phyloP scores from a whole-genome alignment of 108 stramenopile genomes.

The Cyclotella sp. region DNA sequence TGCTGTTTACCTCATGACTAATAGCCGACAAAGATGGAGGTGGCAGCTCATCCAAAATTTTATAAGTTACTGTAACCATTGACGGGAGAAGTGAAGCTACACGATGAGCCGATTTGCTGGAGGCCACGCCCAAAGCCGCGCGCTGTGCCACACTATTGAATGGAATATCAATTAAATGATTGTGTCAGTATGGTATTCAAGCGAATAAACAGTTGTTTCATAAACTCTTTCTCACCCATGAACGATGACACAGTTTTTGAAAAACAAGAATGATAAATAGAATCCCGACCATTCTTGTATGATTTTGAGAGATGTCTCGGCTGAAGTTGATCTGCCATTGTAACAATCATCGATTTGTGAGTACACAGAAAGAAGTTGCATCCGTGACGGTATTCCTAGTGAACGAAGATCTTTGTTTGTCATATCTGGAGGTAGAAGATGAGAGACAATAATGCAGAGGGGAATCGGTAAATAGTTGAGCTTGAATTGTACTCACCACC shows the following conservation, averaged over 20 bases:
- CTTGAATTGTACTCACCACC: slow-evolving; percentile 36
- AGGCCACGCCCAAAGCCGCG: slow-evolving; percentile 81
- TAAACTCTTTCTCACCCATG: slow-evolving; percentile 67
- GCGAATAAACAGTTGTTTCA: background rate
- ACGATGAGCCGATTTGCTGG: slow-evolving; percentile 71
- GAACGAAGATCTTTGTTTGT: slow-evolving; percentile 45
- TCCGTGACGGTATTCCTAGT: slow-evolving; percentile 76
- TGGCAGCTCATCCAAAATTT: slow-evolving; percentile 57
- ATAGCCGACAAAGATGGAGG: slow-evolving; percentile 28
- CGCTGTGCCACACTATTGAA: slow-evolving; percentile 77
- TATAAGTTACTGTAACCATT: slow-evolving; percentile 60
- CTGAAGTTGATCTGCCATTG: background rate
- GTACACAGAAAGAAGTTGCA: slow-evolving; percentile 63
- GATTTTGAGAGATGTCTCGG: slow-evolving; percentile 4
- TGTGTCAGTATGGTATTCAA: background rate
- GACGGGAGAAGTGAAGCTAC: slow-evolving; percentile 76
- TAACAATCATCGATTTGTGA: slow-evolving; percentile 25
- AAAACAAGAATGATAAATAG: slow-evolving; percentile 88
- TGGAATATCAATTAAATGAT: too few species aligned
- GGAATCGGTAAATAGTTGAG: background rate
- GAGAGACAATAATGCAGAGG: background rate
- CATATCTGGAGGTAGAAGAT: background rate
- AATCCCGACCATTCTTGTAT: slow-evolving; percentile 71
- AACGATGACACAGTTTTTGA: slow-evolving; percentile 95
- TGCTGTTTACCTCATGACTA: background rate